A percentile compares a stretch with the other conserved stretches of the same genome.
Conservation (phyloP, 805 yeast genomes). For the Nakazawaea wickerhamii region DNA sequence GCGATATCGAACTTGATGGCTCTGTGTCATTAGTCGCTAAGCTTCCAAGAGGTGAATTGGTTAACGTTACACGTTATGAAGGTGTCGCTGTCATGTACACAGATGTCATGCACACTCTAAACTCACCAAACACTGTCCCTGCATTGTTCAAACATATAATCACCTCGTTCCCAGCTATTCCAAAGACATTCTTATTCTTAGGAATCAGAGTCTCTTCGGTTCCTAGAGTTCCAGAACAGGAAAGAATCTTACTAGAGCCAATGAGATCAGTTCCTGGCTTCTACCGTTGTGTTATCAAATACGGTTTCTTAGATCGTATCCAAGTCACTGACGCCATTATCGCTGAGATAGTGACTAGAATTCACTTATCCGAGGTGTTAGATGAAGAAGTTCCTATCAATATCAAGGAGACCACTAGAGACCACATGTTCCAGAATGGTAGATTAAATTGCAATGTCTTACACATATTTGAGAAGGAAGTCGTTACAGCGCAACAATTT, state of each 20-base stretch:
- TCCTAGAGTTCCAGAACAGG: slow-evolving; percentile 36
- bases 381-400: slow-evolving; percentile 16
- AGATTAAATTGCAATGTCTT: slow-evolving; percentile 19
- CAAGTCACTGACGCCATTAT: slow-evolving; percentile 19
- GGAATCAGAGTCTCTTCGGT: slow-evolving; percentile 35
- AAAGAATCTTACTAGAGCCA: slow-evolving; percentile 33
- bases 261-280: slow-evolving; percentile 38
- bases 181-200: slow-evolving; percentile 38
- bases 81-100: slow-evolving; percentile 40
- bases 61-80: slow-evolving; percentile 19
- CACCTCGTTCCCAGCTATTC: slow-evolving; percentile 37
- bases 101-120: slow-evolving; percentile 29
- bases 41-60: slow-evolving; percentile 5
- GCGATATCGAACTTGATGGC: no score
- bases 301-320: slow-evolving; percentile 43
- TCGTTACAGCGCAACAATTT: slow-evolving; percentile 15
- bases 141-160: slow-evolving; percentile 32
- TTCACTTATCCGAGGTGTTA: slow-evolving; percentile 3
- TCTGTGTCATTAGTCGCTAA: slow-evolving; percentile 1
- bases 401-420: slow-evolving; percentile 11
- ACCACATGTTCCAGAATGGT: slow-evolving; percentile 10
- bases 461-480: slow-evolving; percentile 23
- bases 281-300: slow-evolving; percentile 42
- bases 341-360: slow-evolving; percentile 16
- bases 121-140: slow-evolving; percentile 43